phyloP scores from a whole-genome alignment of 768 basidiomycete genomes.

The Lactifluus rugatus region DNA sequence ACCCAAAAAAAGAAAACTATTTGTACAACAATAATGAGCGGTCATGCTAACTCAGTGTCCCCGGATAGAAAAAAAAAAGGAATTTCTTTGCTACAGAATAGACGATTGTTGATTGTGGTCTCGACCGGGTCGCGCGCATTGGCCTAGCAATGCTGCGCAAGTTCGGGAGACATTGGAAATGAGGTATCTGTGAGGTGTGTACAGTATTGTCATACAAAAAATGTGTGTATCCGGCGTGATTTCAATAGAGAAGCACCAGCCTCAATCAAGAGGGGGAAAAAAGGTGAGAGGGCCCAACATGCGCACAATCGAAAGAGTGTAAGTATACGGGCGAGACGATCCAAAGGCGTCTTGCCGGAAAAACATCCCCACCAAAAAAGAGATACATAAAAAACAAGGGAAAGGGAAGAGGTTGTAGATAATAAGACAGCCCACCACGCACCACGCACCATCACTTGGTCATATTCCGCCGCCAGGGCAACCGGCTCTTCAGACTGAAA shows the following conservation, averaged over 20 bases:
- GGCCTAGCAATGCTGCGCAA: neutral
- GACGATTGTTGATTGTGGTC: neutral
- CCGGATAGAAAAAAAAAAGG: neutral
- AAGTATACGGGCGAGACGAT: neutral
- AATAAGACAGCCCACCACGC: neutral
- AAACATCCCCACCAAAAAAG: neutral
- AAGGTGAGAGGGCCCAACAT: neutral
- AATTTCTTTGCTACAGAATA: conserved; percentile 5
- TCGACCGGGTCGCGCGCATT: conserved; percentile 10
- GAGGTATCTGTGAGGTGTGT: neutral
- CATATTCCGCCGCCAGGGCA: conserved; percentile 14
- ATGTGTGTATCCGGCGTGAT: conserved; percentile 4
- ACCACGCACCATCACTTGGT: neutral
- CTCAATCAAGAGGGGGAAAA: neutral
- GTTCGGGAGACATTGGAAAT: conserved; percentile 4
- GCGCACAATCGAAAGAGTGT: neutral
- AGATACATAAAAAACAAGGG: neutral
- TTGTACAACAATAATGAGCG: neutral
- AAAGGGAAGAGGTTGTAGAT: neutral
- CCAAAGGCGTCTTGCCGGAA: neutral
- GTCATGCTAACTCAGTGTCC: neutral
- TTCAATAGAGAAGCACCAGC: neutral
- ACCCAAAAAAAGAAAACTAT: neutral
- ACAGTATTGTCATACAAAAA: neutral
- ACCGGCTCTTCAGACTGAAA: neutral